A percentile compares a stretch with the other conserved stretches of the same genome.
Evolutionary conservation across 805 yeast genomes (phyloP).

Genomic region (Yarrowia alimentaria): DNA sequence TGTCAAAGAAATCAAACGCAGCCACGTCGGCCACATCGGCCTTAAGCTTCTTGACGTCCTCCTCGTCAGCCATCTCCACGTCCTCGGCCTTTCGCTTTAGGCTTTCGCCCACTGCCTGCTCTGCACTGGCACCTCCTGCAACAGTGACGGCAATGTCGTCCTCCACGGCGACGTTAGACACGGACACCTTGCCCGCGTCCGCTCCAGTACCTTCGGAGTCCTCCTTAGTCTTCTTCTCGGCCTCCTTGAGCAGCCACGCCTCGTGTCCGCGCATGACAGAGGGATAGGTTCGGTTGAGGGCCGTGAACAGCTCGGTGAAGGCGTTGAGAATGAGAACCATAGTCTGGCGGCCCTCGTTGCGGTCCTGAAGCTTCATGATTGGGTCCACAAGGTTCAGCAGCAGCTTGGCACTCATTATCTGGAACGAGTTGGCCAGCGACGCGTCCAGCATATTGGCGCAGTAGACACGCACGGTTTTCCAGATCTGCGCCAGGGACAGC

Average conservation of each 20-base stretch:
- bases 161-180: too few relatives aligned
- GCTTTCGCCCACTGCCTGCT: too few relatives aligned
- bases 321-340: constrained; percentile 84
- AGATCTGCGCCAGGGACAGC: constrained; percentile 74
- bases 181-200: background rate
- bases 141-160: too few relatives aligned
- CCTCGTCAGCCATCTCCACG: background rate
- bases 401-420: constrained; percentile 93
- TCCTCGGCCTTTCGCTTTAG: constrained; percentile 12
- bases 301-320: constrained; percentile 75
- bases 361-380: constrained; percentile 75
- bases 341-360: constrained; percentile 77
- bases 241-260: constrained; percentile 39
- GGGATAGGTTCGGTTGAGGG: constrained; percentile 68
- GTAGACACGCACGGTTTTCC: constrained; percentile 82
- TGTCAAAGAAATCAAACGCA: constrained; percentile 42
- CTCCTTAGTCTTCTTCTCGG: background rate
- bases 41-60: constrained; percentile 9
- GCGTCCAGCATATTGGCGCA: constrained; percentile 78
- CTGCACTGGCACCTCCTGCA: too few relatives aligned
- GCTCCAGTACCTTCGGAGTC: background rate
- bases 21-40: constrained; percentile 37
- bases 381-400: constrained; percentile 84
- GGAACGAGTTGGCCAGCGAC: constrained; percentile 81
- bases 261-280: constrained; percentile 63